Percentiles rank a stretch among this genome's conserved stretches.
phyloP scores from a whole-genome alignment of 1,284 basidiomycete genomes.

The Porogramme epimiltina region DNA sequence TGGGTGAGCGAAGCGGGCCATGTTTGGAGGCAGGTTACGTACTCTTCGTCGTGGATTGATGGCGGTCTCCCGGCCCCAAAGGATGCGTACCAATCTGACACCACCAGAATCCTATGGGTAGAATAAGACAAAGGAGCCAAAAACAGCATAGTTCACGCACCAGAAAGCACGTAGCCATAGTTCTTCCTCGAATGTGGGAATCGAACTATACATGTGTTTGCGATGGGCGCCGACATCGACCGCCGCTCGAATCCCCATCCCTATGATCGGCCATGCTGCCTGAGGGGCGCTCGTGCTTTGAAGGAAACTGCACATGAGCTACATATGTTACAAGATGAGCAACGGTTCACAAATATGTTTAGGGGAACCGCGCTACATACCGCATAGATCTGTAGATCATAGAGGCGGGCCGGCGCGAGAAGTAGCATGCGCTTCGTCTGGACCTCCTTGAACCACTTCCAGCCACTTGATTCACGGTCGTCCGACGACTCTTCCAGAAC shows the following conservation, averaged over 20 bases:
- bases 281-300: slow-evolving; percentile 50
- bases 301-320: slow-evolving; percentile 39
- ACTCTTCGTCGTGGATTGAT: slow-evolving; percentile 86
- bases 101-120: slow-evolving; percentile 58
- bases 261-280: slow-evolving; percentile 50
- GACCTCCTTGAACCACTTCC: slow-evolving; percentile 72
- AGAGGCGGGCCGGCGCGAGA: slow-evolving; percentile 57
- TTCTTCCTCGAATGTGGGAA: slow-evolving; percentile 43
- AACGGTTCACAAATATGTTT: not conserved
- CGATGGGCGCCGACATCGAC: slow-evolving; percentile 48
- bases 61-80: slow-evolving; percentile 77
- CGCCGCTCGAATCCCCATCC: slow-evolving; percentile 50
- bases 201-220: slow-evolving; percentile 32
- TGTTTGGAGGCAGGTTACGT: not conserved
- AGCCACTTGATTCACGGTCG: slow-evolving; percentile 66
- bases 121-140: not conserved
- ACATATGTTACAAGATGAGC: not conserved
- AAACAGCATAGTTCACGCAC: slow-evolving; percentile 35
- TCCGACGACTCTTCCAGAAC: too few relatives aligned
- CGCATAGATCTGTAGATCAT: slow-evolving; percentile 66
- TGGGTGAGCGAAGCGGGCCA: not conserved
- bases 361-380: slow-evolving; percentile 15
- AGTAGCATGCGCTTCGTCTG: slow-evolving; percentile 55
- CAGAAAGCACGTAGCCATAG: slow-evolving; percentile 74
- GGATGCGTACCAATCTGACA: slow-evolving; percentile 63